phyloP scores from a whole-genome alignment of 495 filamentous ascomycete species.

The Ramalina peruviana region DNA sequence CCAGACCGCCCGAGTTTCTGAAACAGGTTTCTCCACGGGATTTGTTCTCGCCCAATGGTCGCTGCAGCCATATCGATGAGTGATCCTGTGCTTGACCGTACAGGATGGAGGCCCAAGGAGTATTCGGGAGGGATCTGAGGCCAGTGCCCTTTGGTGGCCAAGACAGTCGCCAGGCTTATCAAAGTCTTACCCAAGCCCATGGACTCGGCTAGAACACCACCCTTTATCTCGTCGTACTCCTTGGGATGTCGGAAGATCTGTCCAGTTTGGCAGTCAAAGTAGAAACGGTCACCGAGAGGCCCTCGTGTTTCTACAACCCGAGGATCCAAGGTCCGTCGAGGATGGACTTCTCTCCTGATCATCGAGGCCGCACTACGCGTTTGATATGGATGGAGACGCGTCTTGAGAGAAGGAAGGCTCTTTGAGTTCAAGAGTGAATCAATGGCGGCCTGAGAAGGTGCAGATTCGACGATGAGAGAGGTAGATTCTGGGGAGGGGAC shows the following conservation, averaged over 20 bases:
- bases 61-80: slow-evolving; percentile 62
- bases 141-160: slow-evolving; percentile 62
- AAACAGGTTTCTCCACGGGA: slow-evolving; percentile 57
- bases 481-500: slow-evolving; percentile 56
- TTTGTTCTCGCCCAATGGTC: slow-evolving; percentile 43
- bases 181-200: slow-evolving; percentile 75
- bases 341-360: slow-evolving; percentile 65
- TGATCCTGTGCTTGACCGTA: slow-evolving; percentile 33
- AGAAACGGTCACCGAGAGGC: slow-evolving; percentile 51
- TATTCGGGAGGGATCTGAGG: slow-evolving; percentile 51
- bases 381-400: slow-evolving; percentile 64
- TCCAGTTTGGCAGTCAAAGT: slow-evolving; percentile 54
- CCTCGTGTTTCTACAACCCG: slow-evolving; percentile 43
- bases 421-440: slow-evolving; percentile 41
- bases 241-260: slow-evolving; percentile 45
- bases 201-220: slow-evolving; percentile 61
- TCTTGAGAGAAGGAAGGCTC: slow-evolving; percentile 45
- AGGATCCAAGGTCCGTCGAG: slow-evolving; percentile 55
- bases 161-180: slow-evolving; percentile 68
- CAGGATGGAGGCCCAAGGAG: slow-evolving; percentile 27
- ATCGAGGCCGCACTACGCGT: slow-evolving; percentile 70
- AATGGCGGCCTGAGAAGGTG: slow-evolving; percentile 45
- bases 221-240: slow-evolving; percentile 59
- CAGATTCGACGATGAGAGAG: slow-evolving; percentile 36
- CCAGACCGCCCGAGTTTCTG: slow-evolving; percentile 23